Evolutionary conservation across 129 eudicot genomes (phyloP).

Genomic region (Chrysanthemum seticuspe): DNA sequence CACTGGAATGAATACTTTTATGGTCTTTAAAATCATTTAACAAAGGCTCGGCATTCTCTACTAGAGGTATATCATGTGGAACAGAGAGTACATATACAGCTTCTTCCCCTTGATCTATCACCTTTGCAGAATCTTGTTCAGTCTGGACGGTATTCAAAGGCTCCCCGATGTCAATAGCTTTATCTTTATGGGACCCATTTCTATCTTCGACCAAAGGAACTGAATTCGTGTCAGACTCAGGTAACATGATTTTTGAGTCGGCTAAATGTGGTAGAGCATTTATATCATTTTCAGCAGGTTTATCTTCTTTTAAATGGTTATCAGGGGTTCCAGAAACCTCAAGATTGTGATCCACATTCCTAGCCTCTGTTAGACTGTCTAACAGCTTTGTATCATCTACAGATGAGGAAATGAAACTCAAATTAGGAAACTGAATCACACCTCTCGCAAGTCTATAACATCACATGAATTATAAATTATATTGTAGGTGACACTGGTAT

Average conservation of each 20-base stretch:
- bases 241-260: background rate
- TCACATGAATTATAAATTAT: background rate
- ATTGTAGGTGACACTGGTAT: background rate
- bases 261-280: background rate
- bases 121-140: background rate
- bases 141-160: background rate
- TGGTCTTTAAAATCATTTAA: conserved; percentile 43
- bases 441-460: background rate
- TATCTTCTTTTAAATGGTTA: conserved; percentile 12
- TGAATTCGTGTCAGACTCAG: conserved; percentile 11
- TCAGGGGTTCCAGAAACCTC: conserved; percentile 20
- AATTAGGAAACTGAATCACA: background rate
- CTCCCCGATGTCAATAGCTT: conserved; percentile 13
- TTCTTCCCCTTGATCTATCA: conserved; percentile 20
- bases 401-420: background rate
- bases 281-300: conserved; percentile 6
- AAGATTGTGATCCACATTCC: conserved; percentile 6
- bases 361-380: conserved; percentile 22
- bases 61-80: conserved; percentile 34
- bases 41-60: conserved; percentile 36
- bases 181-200: conserved; percentile 14
- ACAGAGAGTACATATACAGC: conserved; percentile 29
- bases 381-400: conserved; percentile 31
- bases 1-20: conserved; percentile 15
- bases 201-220: conserved; percentile 19